A percentile compares a stretch with the other conserved stretches of the same genome.
Evolutionary conservation across 495 filamentous ascomycete genomes (phyloP).

Genomic region (Penicillium herquei): DNA sequence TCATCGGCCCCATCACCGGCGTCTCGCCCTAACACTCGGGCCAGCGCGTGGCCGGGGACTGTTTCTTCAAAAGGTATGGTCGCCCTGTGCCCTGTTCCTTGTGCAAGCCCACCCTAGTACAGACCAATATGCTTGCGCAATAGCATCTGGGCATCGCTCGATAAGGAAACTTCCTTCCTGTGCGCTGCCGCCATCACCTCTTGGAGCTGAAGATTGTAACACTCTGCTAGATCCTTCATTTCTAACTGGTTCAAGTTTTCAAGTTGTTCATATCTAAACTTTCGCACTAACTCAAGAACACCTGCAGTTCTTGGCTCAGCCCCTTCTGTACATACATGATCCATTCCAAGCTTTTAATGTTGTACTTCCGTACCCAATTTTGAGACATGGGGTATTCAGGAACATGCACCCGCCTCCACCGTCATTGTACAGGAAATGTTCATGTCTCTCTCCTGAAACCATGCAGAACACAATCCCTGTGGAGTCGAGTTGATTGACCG

Average conservation of each 20-base stretch:
- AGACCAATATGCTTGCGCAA: constrained; percentile 3
- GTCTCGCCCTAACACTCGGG: constrained; percentile 17
- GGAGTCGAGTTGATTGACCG: background rate
- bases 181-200: background rate
- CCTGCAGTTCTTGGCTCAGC: too few relatives aligned
- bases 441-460: constrained; percentile 2
- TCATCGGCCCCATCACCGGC: constrained; percentile 1
- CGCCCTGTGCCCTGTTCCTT: background rate
- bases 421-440: background rate
- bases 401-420: background rate
- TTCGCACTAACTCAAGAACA: background rate
- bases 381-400: constrained; percentile 1
- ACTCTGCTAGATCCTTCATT: too few relatives aligned
- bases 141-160: background rate
- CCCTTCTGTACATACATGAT: background rate
- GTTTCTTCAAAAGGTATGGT: constrained; percentile 20
- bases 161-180: background rate
- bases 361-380: background rate
- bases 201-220: constrained; percentile 3
- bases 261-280: background rate
- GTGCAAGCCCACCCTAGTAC: background rate
- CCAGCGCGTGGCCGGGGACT: constrained; percentile 23
- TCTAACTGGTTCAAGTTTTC: background rate
- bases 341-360: background rate
- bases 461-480: constrained; percentile 1